phyloP scores from a whole-genome alignment of 305 asterid species.

The Fraxinus velutina region DNA sequence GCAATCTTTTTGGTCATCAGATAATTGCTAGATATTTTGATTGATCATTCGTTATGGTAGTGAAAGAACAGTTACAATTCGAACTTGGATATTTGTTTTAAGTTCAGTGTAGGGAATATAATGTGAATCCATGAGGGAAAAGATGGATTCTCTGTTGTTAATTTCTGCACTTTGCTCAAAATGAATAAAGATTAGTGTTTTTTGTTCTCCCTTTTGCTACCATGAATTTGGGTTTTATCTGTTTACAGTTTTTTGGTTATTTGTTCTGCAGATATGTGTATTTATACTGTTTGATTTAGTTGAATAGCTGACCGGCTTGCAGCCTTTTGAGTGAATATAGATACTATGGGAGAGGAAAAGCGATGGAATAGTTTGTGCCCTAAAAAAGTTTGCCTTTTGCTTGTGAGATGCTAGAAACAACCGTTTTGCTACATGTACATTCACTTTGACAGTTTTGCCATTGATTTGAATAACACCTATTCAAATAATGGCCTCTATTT shows the following conservation, averaged over 20 bases:
- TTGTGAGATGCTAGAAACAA: neutral
- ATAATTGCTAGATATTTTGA: neutral
- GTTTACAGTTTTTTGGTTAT: neutral
- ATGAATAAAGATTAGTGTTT: constrained; percentile 9
- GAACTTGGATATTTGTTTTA: neutral
- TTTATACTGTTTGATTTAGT: neutral
- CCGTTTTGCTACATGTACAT: too few species aligned
- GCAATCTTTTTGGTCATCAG: neutral
- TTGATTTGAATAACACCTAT: neutral
- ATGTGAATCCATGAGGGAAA: neutral
- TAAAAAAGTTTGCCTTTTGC: neutral
- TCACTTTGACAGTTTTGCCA: neutral
- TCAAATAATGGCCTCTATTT: neutral
- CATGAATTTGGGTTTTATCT: neutral
- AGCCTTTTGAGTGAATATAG: neutral
- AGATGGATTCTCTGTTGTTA: constrained; percentile 1
- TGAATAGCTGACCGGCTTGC: neutral
- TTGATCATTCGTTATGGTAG: neutral
- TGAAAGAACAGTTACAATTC: neutral
- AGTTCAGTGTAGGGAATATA: neutral
- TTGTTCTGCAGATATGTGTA: neutral
- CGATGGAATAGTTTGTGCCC: neutral
- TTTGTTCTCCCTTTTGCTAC: neutral
- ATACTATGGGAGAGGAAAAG: neutral
- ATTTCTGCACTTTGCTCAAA: neutral